These are phyloP conservation scores for Xerocomus potaroensis DNA, from an alignment of 768 basidiomycete genomes.

Conservation along the genomic window DNA sequence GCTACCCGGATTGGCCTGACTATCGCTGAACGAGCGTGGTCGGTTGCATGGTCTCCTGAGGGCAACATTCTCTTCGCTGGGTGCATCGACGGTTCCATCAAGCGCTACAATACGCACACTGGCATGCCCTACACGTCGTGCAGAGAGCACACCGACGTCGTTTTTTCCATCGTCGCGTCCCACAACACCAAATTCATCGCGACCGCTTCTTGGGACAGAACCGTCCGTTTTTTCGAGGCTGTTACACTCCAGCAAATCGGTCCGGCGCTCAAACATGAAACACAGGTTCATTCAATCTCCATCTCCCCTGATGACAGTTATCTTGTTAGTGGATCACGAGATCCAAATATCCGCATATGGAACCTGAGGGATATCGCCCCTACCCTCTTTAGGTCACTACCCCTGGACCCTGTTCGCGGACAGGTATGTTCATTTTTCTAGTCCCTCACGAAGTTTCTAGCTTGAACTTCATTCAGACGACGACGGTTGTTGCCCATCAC, in stretches of 20 bases:
- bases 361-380: conserved; percentile 10
- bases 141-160: conserved; percentile 14
- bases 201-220: conserved; percentile 27
- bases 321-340: conserved; percentile 17
- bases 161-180: conserved; percentile 21
- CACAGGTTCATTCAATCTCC: conserved; percentile 7
- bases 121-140: conserved; percentile 2
- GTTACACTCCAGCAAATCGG: conserved; percentile 15
- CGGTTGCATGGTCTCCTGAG: conserved; percentile 18
- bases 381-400: conserved; percentile 10
- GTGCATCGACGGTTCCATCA: conserved; percentile 15
- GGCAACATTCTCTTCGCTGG: conserved; percentile 15
- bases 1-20: background rate
- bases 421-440: conserved; percentile 3
- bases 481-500: background rate
- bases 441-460: no score
- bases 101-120: conserved; percentile 5
- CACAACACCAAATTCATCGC: conserved; percentile 18
- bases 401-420: conserved; percentile 11
- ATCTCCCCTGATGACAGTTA: conserved; percentile 13
- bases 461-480: background rate
- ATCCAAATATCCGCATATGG: conserved; percentile 16
- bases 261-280: conserved; percentile 13
- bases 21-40: conserved; percentile 16
- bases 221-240: conserved; percentile 27